Base-by-base conservation (phyloP, 202 grass and related monocot species). In the Musa balbisiana region DNA sequence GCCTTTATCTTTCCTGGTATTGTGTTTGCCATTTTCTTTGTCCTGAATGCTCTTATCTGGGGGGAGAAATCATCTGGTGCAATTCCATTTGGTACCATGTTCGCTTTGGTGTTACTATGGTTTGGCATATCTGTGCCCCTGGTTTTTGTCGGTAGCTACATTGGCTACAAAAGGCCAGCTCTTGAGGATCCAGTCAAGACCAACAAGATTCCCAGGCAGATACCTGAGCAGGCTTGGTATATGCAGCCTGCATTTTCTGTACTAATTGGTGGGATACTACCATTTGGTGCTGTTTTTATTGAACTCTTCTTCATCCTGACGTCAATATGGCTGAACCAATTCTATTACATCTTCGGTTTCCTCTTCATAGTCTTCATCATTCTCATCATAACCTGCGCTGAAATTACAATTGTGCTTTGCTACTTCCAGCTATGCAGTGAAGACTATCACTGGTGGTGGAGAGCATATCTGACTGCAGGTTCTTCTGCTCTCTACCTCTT, bases 401-500 rank as follows among this genome's bases (percentile, higher is more conserved):
- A 77, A 52, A 77, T 77, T 14, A 52, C 75, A 0, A 77, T 77
- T 3, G 75, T 77, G 5, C 49, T 67, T 16, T 77, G 75, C 75
- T 77, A 76, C 73, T 76, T 76, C 27, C 73, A 76, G 27, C 55
- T 76, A 17, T 62, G 55, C n/a, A 50, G 73, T 65, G 75, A 77
- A 43, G 75, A 77, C 62, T 77, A 77, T 49, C 20, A 67, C 64
- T 77, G 75, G 75, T 77, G 75, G 62, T 77, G 75, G 75, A 77
- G 62, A 50, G 75, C 60, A 16, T 77, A 77, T 50, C 53, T 53
- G 49, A 77, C 75, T 22, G 49, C 75, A 17, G 75, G 75, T 66
- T 53, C 75, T 52, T 77, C 75, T 3, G 62, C 75, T 3, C 3
- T 77, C 12, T 77, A 66, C 13, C 75, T 77, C n/a, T 77, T 77